Base-by-base conservation (phyloP, 2,329 filamentous ascomycete genomes). In the Plectosphaerella cucumerina region DNA sequence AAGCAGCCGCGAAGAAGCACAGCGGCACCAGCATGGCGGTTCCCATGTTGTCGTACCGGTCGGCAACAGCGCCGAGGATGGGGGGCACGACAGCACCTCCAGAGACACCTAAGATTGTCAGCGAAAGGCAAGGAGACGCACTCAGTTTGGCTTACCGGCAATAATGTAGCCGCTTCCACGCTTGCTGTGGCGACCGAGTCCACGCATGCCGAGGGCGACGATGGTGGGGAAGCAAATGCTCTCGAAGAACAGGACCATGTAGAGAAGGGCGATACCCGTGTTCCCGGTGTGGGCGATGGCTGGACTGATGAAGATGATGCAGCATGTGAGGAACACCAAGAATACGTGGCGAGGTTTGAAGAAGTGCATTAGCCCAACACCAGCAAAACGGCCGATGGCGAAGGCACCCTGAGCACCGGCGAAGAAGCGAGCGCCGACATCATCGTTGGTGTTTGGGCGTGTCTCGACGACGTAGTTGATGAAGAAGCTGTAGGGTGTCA, bases 141-240 rank as follows among this genome's bases (percentile, higher is more conserved):
- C 8, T n/a, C 11, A 4, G 17, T 46, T n/a, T 15, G 21, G 71
- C 50, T 31, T 45, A 35, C 50, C 43, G 14, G 50, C 53, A 6
- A 56, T 20, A 14, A 55, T 53, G 48, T 49, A 53, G 2, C 75
- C 75, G 2, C 73, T 73, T 6, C 79, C 78, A 43, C 72, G 66
- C 65, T 82, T 83, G 15, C 74, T 78, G 66, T 82, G 76, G 22
- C 74, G 72, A 17, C 79, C 80, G 1, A 84, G 70, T 1, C 79
- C 80, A 11, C 78, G 71, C 63, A 84, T 80, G 12, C 50, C 51
- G 5, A 83, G 68, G 0, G 87, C 87, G 26, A 93, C 83, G 60
- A 93, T 90, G 17, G 87, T 91, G 0, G 89, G 88, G 73, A 92
- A 93, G 66, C 85, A 87, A 62, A 90, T 87, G 4, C 81, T 86